Evolutionary conservation across 164 flowering plant genomes (phyloP), one percentile per base, ranked within the genome.

Genomic region (Euptelea pleiosperma): DNA sequence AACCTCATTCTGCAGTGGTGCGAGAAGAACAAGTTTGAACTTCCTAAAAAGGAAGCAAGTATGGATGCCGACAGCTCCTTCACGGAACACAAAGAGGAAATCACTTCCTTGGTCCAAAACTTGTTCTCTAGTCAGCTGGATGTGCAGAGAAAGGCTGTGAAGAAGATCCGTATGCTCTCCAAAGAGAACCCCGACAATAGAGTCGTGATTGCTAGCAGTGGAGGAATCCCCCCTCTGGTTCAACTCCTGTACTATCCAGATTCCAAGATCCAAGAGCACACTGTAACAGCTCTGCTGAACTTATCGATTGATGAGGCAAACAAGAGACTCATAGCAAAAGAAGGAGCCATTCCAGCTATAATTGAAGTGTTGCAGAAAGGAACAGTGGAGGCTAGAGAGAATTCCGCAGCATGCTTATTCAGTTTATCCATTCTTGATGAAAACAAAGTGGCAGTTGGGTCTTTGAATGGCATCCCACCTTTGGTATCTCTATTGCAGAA

Each of bases 331-430:
- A 89, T 92, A 34, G 75, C 84, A 0, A 57, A 37, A 57, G 80
- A 80, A 55, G 88, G 77, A 25, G 83, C 92, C 2, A 80, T 92
- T 61, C 89, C 92, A 0, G 75, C 83, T 28, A 85, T 89, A 46
- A 74, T 89, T 11, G 85, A 85, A 56, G 70, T 89, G 4, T 37
- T 89, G 62, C 72, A 72, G 35, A 70, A 63, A 8, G 96, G 98
- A 18, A 82, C 64, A 2, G 31, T 37, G 0, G 89, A 73, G 56
- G 93, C 96, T 4, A 78, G 66, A 49, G 98, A 85, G 70, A 92
- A 92, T 59, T 82, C 96, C 8, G 98, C 98, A 1, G 96, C 98
- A 35, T 82, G 95, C 3, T 70, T 92, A 41, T 89, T 87, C 60
- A 89, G 95, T 63, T 53, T 92, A 21, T 89, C 98, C 2, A 81